phyloP scores from a whole-genome alignment of 202 grass and related monocot genomes.

The Schoenoplectus tabernaemontani region DNA sequence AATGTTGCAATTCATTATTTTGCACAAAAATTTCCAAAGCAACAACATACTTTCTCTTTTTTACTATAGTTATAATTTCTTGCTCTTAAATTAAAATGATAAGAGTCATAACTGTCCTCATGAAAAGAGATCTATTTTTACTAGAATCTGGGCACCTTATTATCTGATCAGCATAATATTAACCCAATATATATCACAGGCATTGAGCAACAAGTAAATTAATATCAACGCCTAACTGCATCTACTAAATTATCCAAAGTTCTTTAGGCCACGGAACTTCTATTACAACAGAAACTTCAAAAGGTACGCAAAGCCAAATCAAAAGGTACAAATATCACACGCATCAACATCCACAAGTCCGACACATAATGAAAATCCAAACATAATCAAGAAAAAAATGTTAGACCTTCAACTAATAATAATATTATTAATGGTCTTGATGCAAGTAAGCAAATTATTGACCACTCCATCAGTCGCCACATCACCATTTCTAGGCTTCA shows the following conservation, averaged over 20 bases:
- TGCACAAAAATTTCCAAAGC: too few relatives aligned
- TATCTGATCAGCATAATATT: too few relatives aligned
- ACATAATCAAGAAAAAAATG: not conserved
- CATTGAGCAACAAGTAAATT: too few relatives aligned
- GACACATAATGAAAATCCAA: not conserved
- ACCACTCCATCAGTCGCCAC: not conserved
- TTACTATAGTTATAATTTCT: too few relatives aligned
- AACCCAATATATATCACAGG: too few relatives aligned
- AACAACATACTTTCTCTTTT: too few relatives aligned
- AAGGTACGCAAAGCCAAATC: not conserved
- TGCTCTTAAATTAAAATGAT: too few relatives aligned
- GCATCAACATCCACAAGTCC: not conserved
- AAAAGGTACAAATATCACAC: not conserved
- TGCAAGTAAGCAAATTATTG: not conserved
- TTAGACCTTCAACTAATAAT: not conserved
- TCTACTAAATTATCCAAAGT: not conserved
- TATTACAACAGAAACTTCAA: not conserved
- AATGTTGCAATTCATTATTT: too few relatives aligned
- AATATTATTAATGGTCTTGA: not conserved
- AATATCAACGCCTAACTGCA: not conserved
- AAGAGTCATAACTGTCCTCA: too few relatives aligned
- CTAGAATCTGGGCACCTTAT: too few relatives aligned
- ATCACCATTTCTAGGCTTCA: not conserved
- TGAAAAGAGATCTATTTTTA: too few relatives aligned
- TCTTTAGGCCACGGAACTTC: not conserved